Conservation (phyloP, 305 asterid species). For the Fraxinus baroniana region DNA sequence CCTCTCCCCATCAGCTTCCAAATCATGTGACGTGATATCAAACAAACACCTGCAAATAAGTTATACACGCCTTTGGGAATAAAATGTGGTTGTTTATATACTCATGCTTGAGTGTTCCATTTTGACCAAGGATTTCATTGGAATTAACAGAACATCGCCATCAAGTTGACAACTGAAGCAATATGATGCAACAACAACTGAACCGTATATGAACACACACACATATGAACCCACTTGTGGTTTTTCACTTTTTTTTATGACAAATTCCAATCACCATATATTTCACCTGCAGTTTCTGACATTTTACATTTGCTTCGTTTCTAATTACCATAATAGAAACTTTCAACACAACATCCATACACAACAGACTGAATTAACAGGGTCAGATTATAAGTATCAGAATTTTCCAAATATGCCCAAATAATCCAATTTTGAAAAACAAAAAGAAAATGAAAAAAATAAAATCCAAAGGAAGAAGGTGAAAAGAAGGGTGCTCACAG, state of each 20-base stretch:
- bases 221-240: neutral
- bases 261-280: neutral
- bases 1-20: neutral
- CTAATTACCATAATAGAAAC: neutral
- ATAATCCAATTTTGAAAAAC: conserved; percentile 5
- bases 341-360: neutral
- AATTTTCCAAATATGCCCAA: neutral
- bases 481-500: conserved; percentile 28
- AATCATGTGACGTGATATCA: neutral
- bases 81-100: neutral
- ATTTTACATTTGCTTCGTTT: neutral
- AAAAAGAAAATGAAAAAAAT: neutral
- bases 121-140: neutral
- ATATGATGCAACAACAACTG: neutral
- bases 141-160: neutral
- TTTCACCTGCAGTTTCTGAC: neutral
- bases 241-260: neutral
- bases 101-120: neutral
- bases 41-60: neutral
- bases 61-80: neutral
- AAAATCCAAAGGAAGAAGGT: conserved; percentile 2
- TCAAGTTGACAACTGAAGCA: neutral
- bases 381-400: neutral
- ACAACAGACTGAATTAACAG: neutral
- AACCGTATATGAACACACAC: neutral